These are phyloP conservation scores for Chenopodium quinoa DNA, from an alignment of 148 eudicot genomes.

Conservation along the genomic window DNA sequence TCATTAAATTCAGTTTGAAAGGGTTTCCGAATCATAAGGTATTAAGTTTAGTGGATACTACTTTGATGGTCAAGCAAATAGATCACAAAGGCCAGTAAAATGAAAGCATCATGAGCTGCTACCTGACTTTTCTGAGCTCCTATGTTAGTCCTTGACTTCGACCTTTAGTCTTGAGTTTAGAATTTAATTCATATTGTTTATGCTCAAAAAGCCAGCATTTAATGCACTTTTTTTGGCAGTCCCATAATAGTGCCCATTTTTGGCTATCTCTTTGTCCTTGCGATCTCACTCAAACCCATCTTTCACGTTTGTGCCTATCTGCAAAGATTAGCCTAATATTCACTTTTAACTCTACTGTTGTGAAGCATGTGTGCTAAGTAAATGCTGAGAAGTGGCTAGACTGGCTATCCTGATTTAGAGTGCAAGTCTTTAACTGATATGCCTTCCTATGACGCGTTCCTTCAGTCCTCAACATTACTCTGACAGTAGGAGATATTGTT, in stretches of 20 bases:
- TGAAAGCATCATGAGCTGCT: too few relatives aligned
- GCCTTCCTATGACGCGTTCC: neutral
- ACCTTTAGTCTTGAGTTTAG: too few relatives aligned
- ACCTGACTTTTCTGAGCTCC: too few relatives aligned
- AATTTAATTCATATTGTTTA: too few relatives aligned
- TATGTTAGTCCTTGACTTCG: too few relatives aligned
- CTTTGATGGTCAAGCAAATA: neutral
- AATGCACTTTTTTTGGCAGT: too few relatives aligned
- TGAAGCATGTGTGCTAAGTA: neutral
- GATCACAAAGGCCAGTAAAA: neutral
- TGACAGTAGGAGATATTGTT: neutral
- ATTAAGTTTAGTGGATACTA: neutral
- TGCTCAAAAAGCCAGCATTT: too few relatives aligned
- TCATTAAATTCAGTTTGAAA: neutral
- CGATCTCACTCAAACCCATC: neutral
- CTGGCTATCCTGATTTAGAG: neutral
- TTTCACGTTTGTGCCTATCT: neutral
- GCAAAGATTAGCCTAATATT: neutral
- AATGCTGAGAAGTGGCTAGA: neutral
- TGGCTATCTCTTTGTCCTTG: neutral
- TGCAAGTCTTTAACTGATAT: neutral
- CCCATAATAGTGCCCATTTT: too few relatives aligned
- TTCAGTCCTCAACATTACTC: neutral
- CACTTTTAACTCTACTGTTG: neutral
- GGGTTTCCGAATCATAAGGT: neutral